These are phyloP conservation scores for Aaosphaeria arxii DNA, from an alignment of 2,329 filamentous ascomycete species.

Conservation along the genomic window DNA sequence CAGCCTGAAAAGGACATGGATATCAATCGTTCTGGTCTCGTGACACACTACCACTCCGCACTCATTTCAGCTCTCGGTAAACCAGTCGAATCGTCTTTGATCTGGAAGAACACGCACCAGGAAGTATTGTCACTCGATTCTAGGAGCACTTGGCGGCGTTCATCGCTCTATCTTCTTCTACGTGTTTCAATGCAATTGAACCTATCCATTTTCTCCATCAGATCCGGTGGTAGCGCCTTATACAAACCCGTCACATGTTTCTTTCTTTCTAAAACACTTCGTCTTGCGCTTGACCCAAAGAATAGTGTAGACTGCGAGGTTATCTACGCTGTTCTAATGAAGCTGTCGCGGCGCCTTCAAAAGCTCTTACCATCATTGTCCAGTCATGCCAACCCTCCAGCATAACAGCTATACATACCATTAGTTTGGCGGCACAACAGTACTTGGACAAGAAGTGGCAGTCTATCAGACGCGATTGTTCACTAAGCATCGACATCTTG, in stretches of 20 bases:
- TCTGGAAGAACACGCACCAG: slow-evolving; percentile 54
- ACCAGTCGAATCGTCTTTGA: slow-evolving; percentile 12
- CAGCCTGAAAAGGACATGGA: slow-evolving; percentile 46
- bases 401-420: background rate
- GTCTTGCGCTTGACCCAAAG: background rate
- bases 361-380: slow-evolving; percentile 9
- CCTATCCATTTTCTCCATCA: background rate
- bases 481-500: background rate
- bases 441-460: background rate
- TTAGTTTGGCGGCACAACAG: background rate
- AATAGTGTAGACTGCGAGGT: background rate
- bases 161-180: slow-evolving; percentile 55
- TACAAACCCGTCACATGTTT: slow-evolving; percentile 56
- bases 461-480: background rate
- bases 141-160: slow-evolving; percentile 48
- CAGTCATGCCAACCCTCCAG: background rate
- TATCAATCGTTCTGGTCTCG: slow-evolving; percentile 47
- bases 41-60: slow-evolving; percentile 52
- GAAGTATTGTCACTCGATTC: slow-evolving; percentile 48
- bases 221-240: slow-evolving; percentile 1
- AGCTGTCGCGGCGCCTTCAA: slow-evolving; percentile 17
- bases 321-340: slow-evolving; percentile 13
- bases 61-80: slow-evolving; percentile 38
- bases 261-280: slow-evolving; percentile 29
- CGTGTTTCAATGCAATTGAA: slow-evolving; percentile 49